A percentile compares a stretch with the other conserved stretches of the same genome.
Conservation (phyloP, 768 basidiomycete genomes). For the Lactarius trivialis region DNA sequence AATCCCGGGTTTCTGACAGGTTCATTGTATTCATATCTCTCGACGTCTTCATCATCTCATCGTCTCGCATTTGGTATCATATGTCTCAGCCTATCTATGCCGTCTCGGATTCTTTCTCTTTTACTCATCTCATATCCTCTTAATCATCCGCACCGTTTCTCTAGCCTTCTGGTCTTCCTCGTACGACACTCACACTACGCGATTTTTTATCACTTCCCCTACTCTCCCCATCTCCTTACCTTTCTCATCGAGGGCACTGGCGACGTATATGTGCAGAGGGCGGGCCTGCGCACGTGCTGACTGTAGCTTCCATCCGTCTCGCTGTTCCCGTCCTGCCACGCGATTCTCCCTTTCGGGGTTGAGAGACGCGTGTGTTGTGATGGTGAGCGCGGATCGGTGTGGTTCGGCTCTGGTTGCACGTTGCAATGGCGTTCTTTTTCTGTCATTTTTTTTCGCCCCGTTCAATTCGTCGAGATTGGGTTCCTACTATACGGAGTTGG, state of each 20-base stretch:
- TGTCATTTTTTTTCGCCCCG: background rate
- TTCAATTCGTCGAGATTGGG: background rate
- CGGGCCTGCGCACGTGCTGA: background rate
- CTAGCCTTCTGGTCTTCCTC: background rate
- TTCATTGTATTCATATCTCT: constrained; percentile 18
- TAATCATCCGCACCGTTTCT: constrained; percentile 5
- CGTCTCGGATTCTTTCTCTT: constrained; percentile 20
- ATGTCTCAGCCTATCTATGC: constrained; percentile 13
- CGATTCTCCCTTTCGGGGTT: constrained; percentile 45
- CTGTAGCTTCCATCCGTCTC: constrained; percentile 25
- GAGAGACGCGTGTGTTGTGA: constrained; percentile 36
- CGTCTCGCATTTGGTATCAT: constrained; percentile 11
- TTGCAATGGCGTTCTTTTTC: constrained; percentile 1
- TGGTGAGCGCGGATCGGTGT: constrained; percentile 42
- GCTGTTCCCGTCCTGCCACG: constrained; percentile 27
- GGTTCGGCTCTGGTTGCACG: constrained; percentile 13
- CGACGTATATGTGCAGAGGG: background rate
- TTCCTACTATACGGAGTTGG: background rate
- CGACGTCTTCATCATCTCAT: constrained; percentile 19
- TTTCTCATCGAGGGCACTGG: background rate
- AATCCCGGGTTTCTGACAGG: background rate
- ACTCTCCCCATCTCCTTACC: background rate
- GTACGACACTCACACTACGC: constrained; percentile 13
- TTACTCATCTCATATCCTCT: constrained; percentile 3
- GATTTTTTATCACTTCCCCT: background rate